Evolutionary conservation across 345 rosid genomes (phyloP), one percentile per base, ranked within the genome.

Genomic region (Eucalyptus brandiana): DNA sequence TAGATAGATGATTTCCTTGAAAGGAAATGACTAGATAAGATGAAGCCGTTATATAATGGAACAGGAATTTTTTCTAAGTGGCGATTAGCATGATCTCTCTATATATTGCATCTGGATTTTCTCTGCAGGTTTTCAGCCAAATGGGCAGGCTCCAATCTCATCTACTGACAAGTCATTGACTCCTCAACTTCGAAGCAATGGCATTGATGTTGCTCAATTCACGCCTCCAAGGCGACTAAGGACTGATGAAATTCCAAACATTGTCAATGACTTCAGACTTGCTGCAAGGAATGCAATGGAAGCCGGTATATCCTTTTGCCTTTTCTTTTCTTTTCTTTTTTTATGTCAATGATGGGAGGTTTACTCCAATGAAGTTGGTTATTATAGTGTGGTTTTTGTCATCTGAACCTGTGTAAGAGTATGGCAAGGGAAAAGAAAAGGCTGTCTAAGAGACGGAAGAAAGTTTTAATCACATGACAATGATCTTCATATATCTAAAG

Each of bases 241-340:
- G 56, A 92, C 95, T 0, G 96, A 94, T 50, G 97, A 96, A 92
- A 96, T 96, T 88, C 97, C 99, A n/a, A 87, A 90, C 87, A 90
- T 94, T 89, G 94, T 96, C 90, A 91, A 94, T 76, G 96, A 96
- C 80, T 96, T 93, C 80, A 94, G 96, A 87, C 91, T 93, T 88
- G 97, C 98, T 83, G 97, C 98, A 54, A 92, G 95, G 91, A 96
- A 96, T 89, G 98, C 97, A 15, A 93, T 94, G 40, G 97, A 95
- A 91, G 99, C 97, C 44, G 97, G 98, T 96, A 94, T 87, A 76
- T 37, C 16, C 47, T 76, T 37, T 37, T 21, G 15, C 8, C 8
- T 69, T 69, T 69, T 17, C 13, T 5, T 19, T 32, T 69, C 16
- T 18, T 69, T 69, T 53, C 4, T 51, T 23, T 17, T 69, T 32